Conservation (phyloP, 164 flowering plant species). For the Vitis labrusca region DNA sequence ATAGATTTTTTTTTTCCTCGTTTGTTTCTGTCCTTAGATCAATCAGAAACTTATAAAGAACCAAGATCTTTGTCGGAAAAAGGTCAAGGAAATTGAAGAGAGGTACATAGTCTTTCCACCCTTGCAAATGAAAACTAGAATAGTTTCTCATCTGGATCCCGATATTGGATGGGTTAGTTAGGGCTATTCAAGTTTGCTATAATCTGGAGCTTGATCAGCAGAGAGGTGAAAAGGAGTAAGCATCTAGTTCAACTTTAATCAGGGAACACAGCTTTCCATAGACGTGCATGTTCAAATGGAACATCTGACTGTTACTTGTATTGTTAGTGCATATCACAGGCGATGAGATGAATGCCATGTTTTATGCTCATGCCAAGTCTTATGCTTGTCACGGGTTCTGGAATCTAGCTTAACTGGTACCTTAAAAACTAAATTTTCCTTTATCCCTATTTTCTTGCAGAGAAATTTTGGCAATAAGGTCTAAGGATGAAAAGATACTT, state of each 20-base stretch:
- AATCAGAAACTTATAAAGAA: constrained; percentile 65
- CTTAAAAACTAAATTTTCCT: not conserved
- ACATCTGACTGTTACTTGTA: no score
- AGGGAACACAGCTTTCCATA: no score
- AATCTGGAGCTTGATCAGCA: not conserved
- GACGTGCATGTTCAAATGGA: no score
- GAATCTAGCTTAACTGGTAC: not conserved
- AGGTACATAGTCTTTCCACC: constrained; percentile 40
- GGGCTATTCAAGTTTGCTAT: not conserved
- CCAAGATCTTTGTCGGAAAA: constrained; percentile 55
- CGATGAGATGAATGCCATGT: no score
- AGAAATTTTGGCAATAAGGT: constrained; percentile 34
- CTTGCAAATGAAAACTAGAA: not conserved
- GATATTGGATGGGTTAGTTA: not conserved
- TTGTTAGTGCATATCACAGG: no score
- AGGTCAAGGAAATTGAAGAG: constrained; percentile 64
- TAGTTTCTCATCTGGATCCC: not conserved
- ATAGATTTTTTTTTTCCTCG: not conserved
- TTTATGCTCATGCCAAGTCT: not conserved
- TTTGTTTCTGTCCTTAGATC: constrained; percentile 33
- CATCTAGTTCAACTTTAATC: no score
- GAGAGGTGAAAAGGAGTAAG: not conserved
- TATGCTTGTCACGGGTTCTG: not conserved
- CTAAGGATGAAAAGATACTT: constrained; percentile 53
- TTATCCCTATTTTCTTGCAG: constrained; percentile 22